Base-by-base conservation (phyloP, 768 basidiomycete genomes). In the Pisolithus microcarpus region DNA sequence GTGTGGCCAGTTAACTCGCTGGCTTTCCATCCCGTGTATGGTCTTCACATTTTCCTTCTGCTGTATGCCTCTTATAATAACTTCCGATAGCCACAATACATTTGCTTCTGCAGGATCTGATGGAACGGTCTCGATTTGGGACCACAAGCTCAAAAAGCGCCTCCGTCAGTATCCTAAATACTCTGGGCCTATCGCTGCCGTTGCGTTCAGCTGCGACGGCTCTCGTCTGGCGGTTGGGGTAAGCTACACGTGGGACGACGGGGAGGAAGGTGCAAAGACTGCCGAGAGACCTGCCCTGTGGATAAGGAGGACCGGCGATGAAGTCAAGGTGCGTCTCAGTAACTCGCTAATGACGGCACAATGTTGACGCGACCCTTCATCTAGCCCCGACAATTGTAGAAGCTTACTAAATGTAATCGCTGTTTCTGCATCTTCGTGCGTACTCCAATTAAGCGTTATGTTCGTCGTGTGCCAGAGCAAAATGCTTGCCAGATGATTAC, bases 41-140 rank as follows among this genome's bases (percentile, higher is more conserved):
- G 70, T 16, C 5, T 48, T 30, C 31, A 37, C 16, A n/a, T 37
- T 38, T 21, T 40, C 48, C 23, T 7, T 26, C 15, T 54, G 24
- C 19, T 30, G 38, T 38, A 48, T 37, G 11, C 49, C 43, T 15
- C 16, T 44, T 16, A 15, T 7, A 44, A 11, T 34, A 37, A 19
- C 5, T 28, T 45, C 24, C 2, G n/a, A 18, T 18, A 91, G 89
- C 5, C 85, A 84, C 72, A 94, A 91, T 66, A 97, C 95, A 0
- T 96, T 99, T 59, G 91, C 91, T 0, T 94, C 94, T 0, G 94
- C 86, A 2, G 96, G 96, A 36, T 95, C 92, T 0, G 96, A 99
- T 65, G 85, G 85, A 0, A 87, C 87, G 1, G 90, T 98, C 39
- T 92, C 91, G 0, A 84, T 98, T 52, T 99, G 96, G 96, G 96